phyloP scores from a whole-genome alignment of 108 stramenopile genomes.

The Parietichytrium sp. region DNA sequence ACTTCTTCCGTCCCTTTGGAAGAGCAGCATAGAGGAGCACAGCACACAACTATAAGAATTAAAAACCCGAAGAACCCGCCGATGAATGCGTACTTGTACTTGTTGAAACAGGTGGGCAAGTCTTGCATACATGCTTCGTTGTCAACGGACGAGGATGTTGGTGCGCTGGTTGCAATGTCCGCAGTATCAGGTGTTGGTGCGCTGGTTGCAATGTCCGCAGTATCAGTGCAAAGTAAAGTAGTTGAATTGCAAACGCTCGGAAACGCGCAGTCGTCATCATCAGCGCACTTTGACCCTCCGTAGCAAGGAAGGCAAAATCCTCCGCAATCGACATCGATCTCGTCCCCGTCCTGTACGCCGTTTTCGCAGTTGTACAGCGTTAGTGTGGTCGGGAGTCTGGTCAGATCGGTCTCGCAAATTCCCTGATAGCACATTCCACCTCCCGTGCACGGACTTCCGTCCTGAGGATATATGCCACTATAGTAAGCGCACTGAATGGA shows the following conservation, averaged over 20 bases:
- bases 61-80: too few relatives aligned
- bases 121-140: too few relatives aligned
- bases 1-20: too few relatives aligned
- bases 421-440: conserved; percentile 14
- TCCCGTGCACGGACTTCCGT: neutral
- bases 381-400: neutral
- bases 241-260: neutral
- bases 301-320: neutral
- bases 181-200: too few relatives aligned
- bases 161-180: too few relatives aligned
- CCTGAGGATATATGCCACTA: neutral
- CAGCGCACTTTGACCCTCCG: neutral
- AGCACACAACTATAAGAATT: too few relatives aligned
- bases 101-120: too few relatives aligned
- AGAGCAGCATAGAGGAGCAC: too few relatives aligned
- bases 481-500: neutral
- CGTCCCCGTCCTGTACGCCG: neutral
- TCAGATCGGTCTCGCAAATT: neutral
- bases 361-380: neutral
- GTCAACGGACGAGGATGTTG: too few relatives aligned
- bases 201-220: too few relatives aligned
- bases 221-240: neutral
- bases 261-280: neutral
- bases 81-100: too few relatives aligned
- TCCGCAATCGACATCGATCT: conserved; percentile 2